These are phyloP conservation scores for Fusarium anguioides DNA, from an alignment of 2,329 filamentous ascomycete genomes.

Conservation along the genomic window DNA sequence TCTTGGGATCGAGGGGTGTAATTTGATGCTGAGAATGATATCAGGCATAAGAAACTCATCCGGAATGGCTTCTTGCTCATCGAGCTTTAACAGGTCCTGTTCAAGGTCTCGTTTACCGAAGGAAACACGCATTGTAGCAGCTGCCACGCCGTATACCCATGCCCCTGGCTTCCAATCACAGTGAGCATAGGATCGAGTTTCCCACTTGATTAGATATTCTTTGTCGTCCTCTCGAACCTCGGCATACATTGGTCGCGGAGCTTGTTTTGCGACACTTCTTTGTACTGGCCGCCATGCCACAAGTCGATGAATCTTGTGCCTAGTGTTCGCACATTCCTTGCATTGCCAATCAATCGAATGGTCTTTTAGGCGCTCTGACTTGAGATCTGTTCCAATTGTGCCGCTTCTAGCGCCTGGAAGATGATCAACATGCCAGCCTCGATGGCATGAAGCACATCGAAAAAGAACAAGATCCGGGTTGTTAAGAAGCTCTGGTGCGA, in stretches of 20 bases:
- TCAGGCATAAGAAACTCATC: slow-evolving; percentile 88
- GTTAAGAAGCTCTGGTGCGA: slow-evolving; percentile 75
- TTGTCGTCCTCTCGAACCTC: slow-evolving; percentile 75
- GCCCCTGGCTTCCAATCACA: slow-evolving; percentile 88
- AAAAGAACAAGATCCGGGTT: slow-evolving; percentile 83
- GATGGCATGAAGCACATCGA: slow-evolving; percentile 80
- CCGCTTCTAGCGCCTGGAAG: slow-evolving; percentile 64
- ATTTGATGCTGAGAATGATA: slow-evolving; percentile 84
- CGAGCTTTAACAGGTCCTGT: slow-evolving; percentile 70
- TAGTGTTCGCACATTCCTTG: slow-evolving; percentile 75
- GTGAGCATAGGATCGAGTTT: slow-evolving; percentile 80
- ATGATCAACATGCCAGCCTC: slow-evolving; percentile 87
- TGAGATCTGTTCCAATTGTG: slow-evolving; percentile 49
- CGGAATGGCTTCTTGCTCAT: slow-evolving; percentile 81
- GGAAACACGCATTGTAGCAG: slow-evolving; percentile 72
- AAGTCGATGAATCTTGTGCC: slow-evolving; percentile 77
- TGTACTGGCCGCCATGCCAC: slow-evolving; percentile 86
- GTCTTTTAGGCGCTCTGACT: slow-evolving; percentile 70
- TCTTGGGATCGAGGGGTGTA: slow-evolving; percentile 57
- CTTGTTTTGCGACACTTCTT: neutral
- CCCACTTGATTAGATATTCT: slow-evolving; percentile 94
- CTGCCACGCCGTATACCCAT: slow-evolving; percentile 83
- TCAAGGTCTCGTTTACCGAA: slow-evolving; percentile 78
- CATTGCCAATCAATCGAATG: slow-evolving; percentile 84
- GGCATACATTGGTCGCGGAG: slow-evolving; percentile 40